These are phyloP conservation scores for Zygosaccharomyces pseudobailii DNA, from an alignment of 1,139 yeast species.

Conservation along the genomic window DNA sequence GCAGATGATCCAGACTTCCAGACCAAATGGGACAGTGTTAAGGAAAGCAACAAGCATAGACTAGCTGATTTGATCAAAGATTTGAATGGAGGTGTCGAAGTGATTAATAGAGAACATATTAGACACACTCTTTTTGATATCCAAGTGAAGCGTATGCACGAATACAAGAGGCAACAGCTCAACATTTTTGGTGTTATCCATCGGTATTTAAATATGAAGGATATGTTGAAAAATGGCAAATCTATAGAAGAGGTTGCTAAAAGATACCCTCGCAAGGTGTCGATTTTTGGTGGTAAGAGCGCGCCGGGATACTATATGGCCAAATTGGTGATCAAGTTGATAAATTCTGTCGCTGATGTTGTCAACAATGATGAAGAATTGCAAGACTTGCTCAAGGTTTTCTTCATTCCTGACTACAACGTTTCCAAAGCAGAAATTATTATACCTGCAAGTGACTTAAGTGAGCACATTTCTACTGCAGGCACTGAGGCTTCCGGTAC, in stretches of 20 bases:
- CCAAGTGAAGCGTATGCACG: constrained; percentile 93
- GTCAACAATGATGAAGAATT: constrained; percentile 74
- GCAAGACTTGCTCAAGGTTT: constrained; percentile 75
- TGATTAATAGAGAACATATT: constrained; percentile 43
- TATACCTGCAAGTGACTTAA: constrained; percentile 83
- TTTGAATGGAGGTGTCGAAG: constrained; percentile 57
- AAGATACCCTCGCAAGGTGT: constrained; percentile 69
- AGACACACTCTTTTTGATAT: constrained; percentile 78
- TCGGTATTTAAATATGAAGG: constrained; percentile 74
- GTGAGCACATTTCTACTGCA: constrained; percentile 95
- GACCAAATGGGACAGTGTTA: constrained; percentile 65
- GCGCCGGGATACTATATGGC: constrained; percentile 98
- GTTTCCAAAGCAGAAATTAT: constrained; percentile 92
- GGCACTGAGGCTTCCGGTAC: constrained; percentile 98
- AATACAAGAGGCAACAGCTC: constrained; percentile 91
- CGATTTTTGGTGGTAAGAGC: constrained; percentile 88
- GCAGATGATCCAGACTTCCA: constrained; percentile 68
- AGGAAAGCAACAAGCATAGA: constrained; percentile 62
- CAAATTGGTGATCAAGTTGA: constrained; percentile 78
- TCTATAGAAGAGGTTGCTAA: constrained; percentile 48
- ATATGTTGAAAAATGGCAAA: constrained; percentile 48
- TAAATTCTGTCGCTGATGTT: constrained; percentile 75
- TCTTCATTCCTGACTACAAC: constrained; percentile 85
- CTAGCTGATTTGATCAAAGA: constrained; percentile 67
- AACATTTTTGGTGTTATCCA: constrained; percentile 85